Conservation (phyloP, 2,329 filamentous ascomycete genomes). For the Eutypa lata region DNA sequence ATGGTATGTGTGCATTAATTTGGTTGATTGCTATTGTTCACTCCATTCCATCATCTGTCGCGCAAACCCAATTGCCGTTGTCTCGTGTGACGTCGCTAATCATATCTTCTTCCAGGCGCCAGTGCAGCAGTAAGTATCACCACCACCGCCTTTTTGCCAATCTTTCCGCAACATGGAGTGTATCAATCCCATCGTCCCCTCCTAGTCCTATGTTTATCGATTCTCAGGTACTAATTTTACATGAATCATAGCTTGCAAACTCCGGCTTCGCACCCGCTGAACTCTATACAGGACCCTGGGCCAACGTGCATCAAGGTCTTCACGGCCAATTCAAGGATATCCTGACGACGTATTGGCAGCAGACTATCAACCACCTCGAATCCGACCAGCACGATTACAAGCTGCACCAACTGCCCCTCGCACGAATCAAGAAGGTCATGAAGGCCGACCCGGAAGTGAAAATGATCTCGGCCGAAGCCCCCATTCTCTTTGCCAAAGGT, state of each 20-base stretch:
- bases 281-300: constrained; percentile 91
- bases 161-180: constrained; percentile 6
- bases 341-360: constrained; percentile 98
- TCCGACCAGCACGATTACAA: constrained; percentile 97
- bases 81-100: constrained; percentile 29
- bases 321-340: constrained; percentile 94
- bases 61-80: constrained; percentile 15
- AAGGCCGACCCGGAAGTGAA: constrained; percentile 99
- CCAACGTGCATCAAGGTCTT: constrained; percentile 95
- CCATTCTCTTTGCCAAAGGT: constrained; percentile 95
- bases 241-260: constrained; percentile 64
- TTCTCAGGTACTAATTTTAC: constrained; percentile 16
- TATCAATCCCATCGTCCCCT: constrained; percentile 1
- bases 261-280: constrained; percentile 90
- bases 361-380: constrained; percentile 94
- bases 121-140: constrained; percentile 42
- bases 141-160: constrained; percentile 14
- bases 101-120: constrained; percentile 39
- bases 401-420: constrained; percentile 90
- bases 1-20: constrained; percentile 53
- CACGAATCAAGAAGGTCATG: constrained; percentile 99
- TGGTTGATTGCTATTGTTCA: constrained; percentile 4
- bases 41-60: constrained; percentile 8
- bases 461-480: constrained; percentile 98
- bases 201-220: neutral